Evolutionary conservation across 805 yeast species (phyloP), one percentile per base, ranked within the genome.

Genomic region (Saturnispora quitensis): DNA sequence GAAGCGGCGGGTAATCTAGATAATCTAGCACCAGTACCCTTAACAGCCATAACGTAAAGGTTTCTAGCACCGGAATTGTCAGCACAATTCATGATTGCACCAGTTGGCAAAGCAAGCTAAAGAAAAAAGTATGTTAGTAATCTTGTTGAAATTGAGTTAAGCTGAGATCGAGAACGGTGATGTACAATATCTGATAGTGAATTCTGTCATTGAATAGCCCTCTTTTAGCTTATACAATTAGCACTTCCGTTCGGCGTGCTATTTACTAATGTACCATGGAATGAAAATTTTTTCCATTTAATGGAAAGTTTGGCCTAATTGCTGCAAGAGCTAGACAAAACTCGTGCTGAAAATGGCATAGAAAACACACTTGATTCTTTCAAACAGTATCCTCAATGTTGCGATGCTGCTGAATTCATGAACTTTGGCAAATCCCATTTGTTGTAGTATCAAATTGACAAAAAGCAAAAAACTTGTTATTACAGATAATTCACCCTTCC

Each of bases 1-100:
- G 98, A 89, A 68, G 98, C 99, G 72, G 99, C 99, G 76, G 99
- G 99, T 70, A 93, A 86, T 85, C 99, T 93, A 91, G 91, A 95
- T 74, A 93, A 86, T 86, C 98, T 90, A 68, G 99, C 97, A 84
- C 99, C 99, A 73, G 81, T 75, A 73, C 98, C 98, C 82, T 91
- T 93, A 73, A 93, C 99, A 80, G 99, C 91, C 73, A 93, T 78
- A 80, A 93, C 83, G 86, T 89, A 88, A 71, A 93, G 85, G 88
- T 90, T 91, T 83, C 98, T 90, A 71, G 99, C 99, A 83, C 99
- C 99, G 70, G 95, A 81, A 96, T 93, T 93, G 77, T 93, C 99
- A 78, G 95, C 90, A 82, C 99, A 93, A 90, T 95, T 95, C 81
- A 93, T 85, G 76, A 93, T 89, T 77, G 99, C 99, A 78, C 98